phyloP scores from a whole-genome alignment of 208 protist species.

The Strigomonas galati region DNA sequence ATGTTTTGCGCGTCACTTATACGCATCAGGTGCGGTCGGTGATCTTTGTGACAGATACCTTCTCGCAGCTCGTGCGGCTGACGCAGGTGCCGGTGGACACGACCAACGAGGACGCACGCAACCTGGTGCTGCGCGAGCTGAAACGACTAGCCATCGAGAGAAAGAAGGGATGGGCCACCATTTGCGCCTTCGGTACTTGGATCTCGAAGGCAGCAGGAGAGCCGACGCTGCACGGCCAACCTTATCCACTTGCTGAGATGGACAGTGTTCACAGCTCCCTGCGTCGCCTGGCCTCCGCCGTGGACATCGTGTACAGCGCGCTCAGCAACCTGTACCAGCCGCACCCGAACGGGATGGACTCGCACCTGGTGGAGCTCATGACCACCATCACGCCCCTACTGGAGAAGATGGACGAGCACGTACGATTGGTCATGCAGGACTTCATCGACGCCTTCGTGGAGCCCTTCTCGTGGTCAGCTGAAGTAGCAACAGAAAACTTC shows the following conservation, averaged over 20 bases:
- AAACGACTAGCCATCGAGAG: not conserved
- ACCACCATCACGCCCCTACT: slow-evolving; percentile 24
- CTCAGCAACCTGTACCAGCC: no score
- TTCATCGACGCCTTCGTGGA: slow-evolving; percentile 39
- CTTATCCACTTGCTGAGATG: slow-evolving; percentile 40
- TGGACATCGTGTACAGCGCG: no score
- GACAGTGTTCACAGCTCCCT: slow-evolving; percentile 49
- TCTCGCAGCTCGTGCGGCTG: slow-evolving; percentile 41
- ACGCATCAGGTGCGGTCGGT: slow-evolving; percentile 31
- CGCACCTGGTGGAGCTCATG: slow-evolving; percentile 38
- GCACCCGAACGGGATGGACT: no score
- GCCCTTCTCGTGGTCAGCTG: slow-evolving; percentile 33
- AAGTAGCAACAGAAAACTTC: slow-evolving; percentile 30
- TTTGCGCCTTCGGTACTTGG: slow-evolving; percentile 25
- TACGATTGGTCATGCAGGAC: slow-evolving; percentile 35
- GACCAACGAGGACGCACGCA: slow-evolving; percentile 12
- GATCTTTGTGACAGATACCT: slow-evolving; percentile 26
- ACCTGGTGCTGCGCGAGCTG: slow-evolving; percentile 17
- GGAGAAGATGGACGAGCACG: slow-evolving; percentile 25
- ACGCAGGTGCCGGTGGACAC: no score
- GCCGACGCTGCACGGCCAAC: slow-evolving; percentile 39
- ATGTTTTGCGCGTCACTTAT: slow-evolving; percentile 46
- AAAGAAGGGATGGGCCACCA: not conserved
- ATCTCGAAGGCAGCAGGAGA: slow-evolving; percentile 38
- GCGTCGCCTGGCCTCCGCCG: slow-evolving; percentile 48